Percentiles rank a stretch among this genome's conserved stretches.
These are phyloP conservation scores for Scheffersomyces quercinus DNA, from an alignment of 1,139 yeast genomes.

Conservation along the genomic window DNA sequence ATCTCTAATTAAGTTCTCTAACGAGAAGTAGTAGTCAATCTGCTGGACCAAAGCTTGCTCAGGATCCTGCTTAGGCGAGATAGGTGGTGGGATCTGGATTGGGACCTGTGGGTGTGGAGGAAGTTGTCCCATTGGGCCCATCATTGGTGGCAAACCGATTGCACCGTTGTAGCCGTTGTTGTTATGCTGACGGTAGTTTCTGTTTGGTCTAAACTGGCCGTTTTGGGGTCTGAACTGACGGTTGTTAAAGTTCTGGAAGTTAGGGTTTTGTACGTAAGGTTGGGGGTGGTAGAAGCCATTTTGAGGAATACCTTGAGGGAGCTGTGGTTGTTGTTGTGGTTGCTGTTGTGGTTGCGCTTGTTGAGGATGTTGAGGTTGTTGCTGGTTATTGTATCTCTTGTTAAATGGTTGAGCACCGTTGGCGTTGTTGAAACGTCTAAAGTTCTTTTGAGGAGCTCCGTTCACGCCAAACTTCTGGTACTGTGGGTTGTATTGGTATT, in stretches of 20 bases:
- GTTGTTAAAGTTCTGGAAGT: constrained; percentile 21
- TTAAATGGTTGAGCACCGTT: constrained; percentile 18
- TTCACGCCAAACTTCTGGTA: constrained; percentile 11
- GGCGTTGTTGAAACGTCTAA: constrained; percentile 18
- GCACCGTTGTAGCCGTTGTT: constrained; percentile 21
- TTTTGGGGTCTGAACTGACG: constrained; percentile 16
- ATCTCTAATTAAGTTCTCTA: constrained; percentile 84
- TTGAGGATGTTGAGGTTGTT: constrained; percentile 11
- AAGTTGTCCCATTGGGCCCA: constrained; percentile 7
- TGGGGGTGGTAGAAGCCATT: constrained; percentile 29
- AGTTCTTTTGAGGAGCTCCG: constrained; percentile 19
- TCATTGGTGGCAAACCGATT: constrained; percentile 9
- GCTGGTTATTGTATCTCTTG: constrained; percentile 18
- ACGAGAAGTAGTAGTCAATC: constrained; percentile 84
- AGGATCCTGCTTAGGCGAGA: constrained; percentile 51
- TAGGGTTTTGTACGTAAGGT: constrained; percentile 23
- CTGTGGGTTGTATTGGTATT: constrained; percentile 12
- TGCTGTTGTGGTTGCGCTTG: constrained; percentile 16
- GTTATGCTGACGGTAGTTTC: constrained; percentile 11
- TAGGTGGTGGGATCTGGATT: constrained; percentile 47
- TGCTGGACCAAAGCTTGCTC: constrained; percentile 58
- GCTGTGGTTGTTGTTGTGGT: constrained; percentile 11
- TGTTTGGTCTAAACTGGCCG: constrained; percentile 26
- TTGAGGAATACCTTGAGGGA: constrained; percentile 13
- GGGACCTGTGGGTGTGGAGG: constrained; percentile 19